Evolutionary conservation across 1,284 basidiomycete genomes (phyloP), one percentile per base, ranked within the genome.

Genomic region (Heterobasidion parviporum): DNA sequence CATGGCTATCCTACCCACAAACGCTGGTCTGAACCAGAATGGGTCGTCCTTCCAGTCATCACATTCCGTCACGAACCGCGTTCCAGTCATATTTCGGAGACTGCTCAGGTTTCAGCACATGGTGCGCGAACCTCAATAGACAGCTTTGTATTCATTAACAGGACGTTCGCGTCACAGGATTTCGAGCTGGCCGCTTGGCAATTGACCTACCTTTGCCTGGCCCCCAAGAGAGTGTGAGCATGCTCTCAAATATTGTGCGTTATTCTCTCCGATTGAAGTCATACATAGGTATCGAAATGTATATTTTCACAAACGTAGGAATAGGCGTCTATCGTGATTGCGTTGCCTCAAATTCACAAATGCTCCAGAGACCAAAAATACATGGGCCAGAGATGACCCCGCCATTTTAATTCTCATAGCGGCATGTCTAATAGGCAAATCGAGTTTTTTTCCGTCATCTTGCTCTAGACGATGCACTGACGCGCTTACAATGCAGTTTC

Each of bases 111-210:
- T 93, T 64, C 87, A 89, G 57, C 87, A 92, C 68, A 94, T 94
- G 92, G 92, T 89, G 61, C 50, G 80, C 67, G 35, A 44, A 33
- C 2, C 15, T 8, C 15, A 9, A 16, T 44, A 20, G 26, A 41
- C 41, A 54, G 14, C 10, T 33, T 49, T 32, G n/a, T 33, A 41
- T 26, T 20, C 45, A 50, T 47, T 41, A 20, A 51, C 12, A 52
- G 48, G 53, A 33, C 53, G 12, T 49, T 56, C 49, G 53, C 52
- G 55, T 57, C 58, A 26, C 68, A 96, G 93, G 94, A 97, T 70
- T 96, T 97, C 72, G 94, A 97, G 70, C 74, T 95, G 55, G 94
- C 94, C 20, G 88, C 90, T 49, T 96, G 93, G 92, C 92, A 96
- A 68, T 71, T 97, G 58, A 92, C 90, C 14, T 96, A 95, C 71